Evolutionary conservation across 768 basidiomycete species (phyloP), one percentile per base, ranked within the genome.

Genomic region (Hortiboletus flavorubellus): DNA sequence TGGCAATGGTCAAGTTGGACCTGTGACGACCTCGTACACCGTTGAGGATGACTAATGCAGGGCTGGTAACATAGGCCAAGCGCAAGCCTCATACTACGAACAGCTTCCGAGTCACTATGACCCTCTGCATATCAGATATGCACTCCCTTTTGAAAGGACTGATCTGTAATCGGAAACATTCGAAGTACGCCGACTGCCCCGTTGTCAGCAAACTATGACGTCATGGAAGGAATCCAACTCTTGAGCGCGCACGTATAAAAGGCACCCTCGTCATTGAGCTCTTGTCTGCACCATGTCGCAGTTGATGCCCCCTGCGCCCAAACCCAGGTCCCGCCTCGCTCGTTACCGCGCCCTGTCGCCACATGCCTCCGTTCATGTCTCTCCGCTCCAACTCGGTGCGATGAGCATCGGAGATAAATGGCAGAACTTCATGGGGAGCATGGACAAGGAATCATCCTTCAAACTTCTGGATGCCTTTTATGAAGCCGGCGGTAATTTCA

Each of bases 401-500:
- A 74, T 77, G 76, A 78, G 71, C 64, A 74, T 80, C 33, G 78
- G 79, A 8, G 73, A 77, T 52, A 33, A 71, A 33, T 76, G 77
- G 76, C 55, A 57, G 0, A 3, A 47, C 6, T 40, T 65, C 1
- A 62, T 74, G 67, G 78, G 78, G 1, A 53, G 57, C 4, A 77
- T 79, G 74, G 51, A 70, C 59, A 79, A 78, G 60, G 66, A 75
- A 23, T 51, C 63, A 3, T 69, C 74, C 14, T 79, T 79, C 69
- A 72, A 78, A 65, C 71, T 82, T 10, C 67, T 81, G 4, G 78
- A 82, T 46, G 68, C 76, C 0, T 80, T 67, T 53, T 73, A 62
- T 33, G 73, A 78, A 23, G 65, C 70, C 0, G 80, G 80, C 4
- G 79, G 80, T 9, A 80, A 80, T 60, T 77, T 78, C 46, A 78